phyloP scores from a whole-genome alignment of 139 green algal species.

The Picochlorum sp. region DNA sequence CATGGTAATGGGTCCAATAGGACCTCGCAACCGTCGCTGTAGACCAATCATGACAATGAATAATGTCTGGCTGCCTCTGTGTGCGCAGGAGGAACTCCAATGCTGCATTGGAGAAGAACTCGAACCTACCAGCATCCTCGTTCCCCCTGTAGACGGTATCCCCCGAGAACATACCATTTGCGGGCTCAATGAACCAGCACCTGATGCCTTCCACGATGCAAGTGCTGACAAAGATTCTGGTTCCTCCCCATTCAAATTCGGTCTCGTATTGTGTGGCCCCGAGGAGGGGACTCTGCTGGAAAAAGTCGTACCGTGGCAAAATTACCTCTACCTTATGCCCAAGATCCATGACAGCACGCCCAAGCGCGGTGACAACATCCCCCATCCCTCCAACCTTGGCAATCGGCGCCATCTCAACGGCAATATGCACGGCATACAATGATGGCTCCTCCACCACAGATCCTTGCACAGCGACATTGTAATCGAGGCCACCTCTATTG shows the following conservation, averaged over 20 bases:
- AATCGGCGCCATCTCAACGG: slow-evolving; percentile 96
- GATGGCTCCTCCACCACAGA: slow-evolving; percentile 31
- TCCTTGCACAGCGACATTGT: slow-evolving; percentile 71
- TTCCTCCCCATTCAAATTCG: slow-evolving; percentile 67
- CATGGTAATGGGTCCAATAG: slow-evolving; percentile 76
- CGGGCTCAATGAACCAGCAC: slow-evolving; percentile 68
- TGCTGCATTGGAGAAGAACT: slow-evolving; percentile 76
- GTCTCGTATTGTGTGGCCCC: slow-evolving; percentile 35
- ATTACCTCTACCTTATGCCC: slow-evolving; percentile 66
- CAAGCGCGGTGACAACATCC: slow-evolving; percentile 92
- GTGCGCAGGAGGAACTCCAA: slow-evolving; percentile 63
- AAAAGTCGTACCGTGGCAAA: slow-evolving; percentile 72
- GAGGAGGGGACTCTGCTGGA: slow-evolving; percentile 54
- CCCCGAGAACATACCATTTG: slow-evolving; percentile 78
- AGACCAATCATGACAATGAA: slow-evolving; percentile 95
- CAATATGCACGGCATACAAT: slow-evolving; percentile 80
- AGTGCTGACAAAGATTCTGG: slow-evolving; percentile 41
- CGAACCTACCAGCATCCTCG: slow-evolving; percentile 62
- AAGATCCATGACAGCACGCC: slow-evolving; percentile 77
- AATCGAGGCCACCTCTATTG: slow-evolving; percentile 83
- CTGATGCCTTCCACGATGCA: slow-evolving; percentile 51
- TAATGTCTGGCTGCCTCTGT: slow-evolving; percentile 61
- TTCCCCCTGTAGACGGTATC: slow-evolving; percentile 74
- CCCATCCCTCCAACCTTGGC: slow-evolving; percentile 93
- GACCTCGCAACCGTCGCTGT: slow-evolving; percentile 56